Percentiles rank a stretch among this genome's conserved stretches.
Conservation (phyloP, 2,329 filamentous ascomycete species). For the Sporothrix brunneoviolacea region DNA sequence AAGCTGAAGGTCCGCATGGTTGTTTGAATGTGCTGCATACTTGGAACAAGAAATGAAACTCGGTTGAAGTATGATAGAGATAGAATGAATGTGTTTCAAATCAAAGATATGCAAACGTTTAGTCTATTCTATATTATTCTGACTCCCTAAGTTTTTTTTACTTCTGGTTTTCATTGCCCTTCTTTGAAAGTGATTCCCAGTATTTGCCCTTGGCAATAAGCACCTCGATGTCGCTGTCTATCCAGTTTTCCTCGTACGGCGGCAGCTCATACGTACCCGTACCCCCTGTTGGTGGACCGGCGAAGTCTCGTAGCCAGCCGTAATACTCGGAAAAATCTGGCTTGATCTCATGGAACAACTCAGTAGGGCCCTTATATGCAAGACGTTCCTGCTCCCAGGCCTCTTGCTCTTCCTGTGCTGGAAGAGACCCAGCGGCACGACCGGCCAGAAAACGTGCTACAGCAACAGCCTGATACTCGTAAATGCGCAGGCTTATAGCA, state of each 20-base stretch:
- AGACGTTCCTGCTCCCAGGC: slow-evolving; percentile 53
- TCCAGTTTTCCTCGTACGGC: slow-evolving; percentile 1
- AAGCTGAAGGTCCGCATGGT: slow-evolving; percentile 20
- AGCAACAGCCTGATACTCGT: too few species aligned
- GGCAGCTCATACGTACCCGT: slow-evolving; percentile 9
- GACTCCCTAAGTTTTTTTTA: too few species aligned
- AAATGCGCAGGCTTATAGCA: slow-evolving; percentile 59
- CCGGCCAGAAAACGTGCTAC: too few species aligned
- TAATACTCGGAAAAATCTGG: slow-evolving; percentile 11
- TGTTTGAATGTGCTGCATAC: slow-evolving; percentile 12
- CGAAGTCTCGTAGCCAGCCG: slow-evolving; percentile 6
- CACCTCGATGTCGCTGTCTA: slow-evolving; percentile 9
- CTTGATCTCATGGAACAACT: slow-evolving; percentile 10
- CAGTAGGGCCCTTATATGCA: slow-evolving; percentile 15
- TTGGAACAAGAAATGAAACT: too few species aligned
- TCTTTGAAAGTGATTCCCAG: slow-evolving; percentile 7
- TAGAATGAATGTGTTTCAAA: too few species aligned
- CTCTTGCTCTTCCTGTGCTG: slow-evolving; percentile 46
- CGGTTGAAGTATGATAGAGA: too few species aligned
- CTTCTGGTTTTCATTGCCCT: background rate
- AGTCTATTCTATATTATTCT: too few species aligned
- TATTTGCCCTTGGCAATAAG: slow-evolving; percentile 6
- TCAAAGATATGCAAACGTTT: too few species aligned
- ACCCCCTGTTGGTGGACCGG: background rate
- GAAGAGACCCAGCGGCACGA: too few species aligned